These are phyloP conservation scores for Xylariales sp. DNA, from an alignment of 2,329 filamentous ascomycete genomes.

Conservation along the genomic window DNA sequence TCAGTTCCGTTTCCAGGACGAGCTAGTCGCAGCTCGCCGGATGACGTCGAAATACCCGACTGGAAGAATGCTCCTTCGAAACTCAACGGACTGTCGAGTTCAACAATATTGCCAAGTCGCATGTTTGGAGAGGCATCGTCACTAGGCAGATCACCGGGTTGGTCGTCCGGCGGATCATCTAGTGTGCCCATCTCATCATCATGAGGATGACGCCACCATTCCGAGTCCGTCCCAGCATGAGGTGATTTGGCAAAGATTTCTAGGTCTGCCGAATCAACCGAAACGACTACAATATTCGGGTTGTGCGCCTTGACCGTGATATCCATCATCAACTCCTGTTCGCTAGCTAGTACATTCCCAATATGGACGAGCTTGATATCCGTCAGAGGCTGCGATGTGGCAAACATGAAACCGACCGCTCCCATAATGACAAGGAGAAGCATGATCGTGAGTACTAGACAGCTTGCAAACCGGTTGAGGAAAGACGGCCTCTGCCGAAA, in stretches of 20 bases:
- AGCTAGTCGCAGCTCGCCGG: slow-evolving; percentile 75
- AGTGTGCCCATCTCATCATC: slow-evolving; percentile 23
- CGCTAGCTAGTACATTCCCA: slow-evolving; percentile 84
- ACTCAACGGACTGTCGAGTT: slow-evolving; percentile 80
- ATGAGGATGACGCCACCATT: slow-evolving; percentile 51
- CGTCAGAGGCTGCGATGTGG: slow-evolving; percentile 80
- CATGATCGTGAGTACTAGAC: slow-evolving; percentile 77
- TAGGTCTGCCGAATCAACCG: slow-evolving; percentile 79
- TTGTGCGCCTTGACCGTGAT: slow-evolving; percentile 84
- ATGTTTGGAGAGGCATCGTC: slow-evolving; percentile 73
- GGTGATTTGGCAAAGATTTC: slow-evolving; percentile 94
- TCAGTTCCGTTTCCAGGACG: slow-evolving; percentile 87
- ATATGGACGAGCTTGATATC: slow-evolving; percentile 77
- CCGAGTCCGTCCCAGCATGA: slow-evolving; percentile 67
- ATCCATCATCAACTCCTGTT: slow-evolving; percentile 94
- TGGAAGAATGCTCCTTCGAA: slow-evolving; percentile 91
- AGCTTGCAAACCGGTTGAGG: slow-evolving; percentile 75
- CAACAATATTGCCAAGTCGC: slow-evolving; percentile 81
- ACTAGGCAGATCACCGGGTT: slow-evolving; percentile 50
- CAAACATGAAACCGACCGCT: slow-evolving; percentile 82
- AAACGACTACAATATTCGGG: slow-evolving; percentile 86
- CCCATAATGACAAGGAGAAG: slow-evolving; percentile 78
- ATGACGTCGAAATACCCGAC: slow-evolving; percentile 64
- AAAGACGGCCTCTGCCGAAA: slow-evolving; percentile 60
- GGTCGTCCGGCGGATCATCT: slow-evolving; percentile 35